These are phyloP conservation scores for Saturnispora saitoi DNA, from an alignment of 805 yeast genomes.

Conservation along the genomic window DNA sequence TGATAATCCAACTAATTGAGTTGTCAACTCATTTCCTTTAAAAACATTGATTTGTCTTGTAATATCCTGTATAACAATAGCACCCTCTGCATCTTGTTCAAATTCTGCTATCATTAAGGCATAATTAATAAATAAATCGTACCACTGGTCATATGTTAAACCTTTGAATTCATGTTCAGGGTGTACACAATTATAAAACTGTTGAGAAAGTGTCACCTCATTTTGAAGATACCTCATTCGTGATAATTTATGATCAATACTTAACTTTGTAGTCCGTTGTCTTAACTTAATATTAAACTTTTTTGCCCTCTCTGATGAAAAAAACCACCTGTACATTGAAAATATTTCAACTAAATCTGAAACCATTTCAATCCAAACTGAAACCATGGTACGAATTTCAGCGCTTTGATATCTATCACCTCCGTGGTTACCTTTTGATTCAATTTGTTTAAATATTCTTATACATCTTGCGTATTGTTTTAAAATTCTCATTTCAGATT, in stretches of 20 bases:
- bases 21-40: slow-evolving; percentile 46
- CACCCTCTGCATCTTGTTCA: slow-evolving; percentile 48
- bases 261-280: slow-evolving; percentile 51
- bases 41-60: slow-evolving; percentile 78
- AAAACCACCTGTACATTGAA: slow-evolving; percentile 66
- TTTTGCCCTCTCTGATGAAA: slow-evolving; percentile 65
- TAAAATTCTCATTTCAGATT: slow-evolving; percentile 30
- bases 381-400: slow-evolving; percentile 37
- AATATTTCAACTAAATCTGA: slow-evolving; percentile 79
- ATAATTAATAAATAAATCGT: slow-evolving; percentile 70
- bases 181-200: slow-evolving; percentile 24
- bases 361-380: slow-evolving; percentile 75
- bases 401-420: slow-evolving; percentile 25
- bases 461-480: slow-evolving; percentile 42
- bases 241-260: slow-evolving; percentile 64
- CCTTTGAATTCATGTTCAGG: slow-evolving; percentile 65
- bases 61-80: slow-evolving; percentile 59
- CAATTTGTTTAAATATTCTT: slow-evolving; percentile 42
- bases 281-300: slow-evolving; percentile 62
- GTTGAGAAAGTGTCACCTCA: slow-evolving; percentile 34
- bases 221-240: slow-evolving; percentile 59
- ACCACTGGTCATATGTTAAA: slow-evolving; percentile 72
- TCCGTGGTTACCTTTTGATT: slow-evolving; percentile 14
- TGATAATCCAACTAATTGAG: slow-evolving; percentile 61
- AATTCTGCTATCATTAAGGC: slow-evolving; percentile 58